These are phyloP conservation scores for Penicillium silybi DNA, from an alignment of 495 filamentous ascomycete genomes.

Conservation along the genomic window DNA sequence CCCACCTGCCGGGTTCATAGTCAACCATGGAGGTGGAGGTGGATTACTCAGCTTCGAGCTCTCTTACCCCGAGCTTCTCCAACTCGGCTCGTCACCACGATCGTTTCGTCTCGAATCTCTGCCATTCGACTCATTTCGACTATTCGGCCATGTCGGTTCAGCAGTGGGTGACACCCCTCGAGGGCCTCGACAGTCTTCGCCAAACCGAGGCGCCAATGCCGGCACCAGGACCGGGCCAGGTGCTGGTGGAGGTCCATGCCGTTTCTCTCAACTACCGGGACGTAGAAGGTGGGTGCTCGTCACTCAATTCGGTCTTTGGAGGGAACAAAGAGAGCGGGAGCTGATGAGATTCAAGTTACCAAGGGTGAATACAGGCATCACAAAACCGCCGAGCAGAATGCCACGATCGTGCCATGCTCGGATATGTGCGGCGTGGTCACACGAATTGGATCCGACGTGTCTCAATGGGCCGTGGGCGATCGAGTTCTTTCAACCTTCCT, in stretches of 20 bases:
- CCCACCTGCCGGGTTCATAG: too few species aligned
- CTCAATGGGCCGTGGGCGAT: constrained; percentile 62
- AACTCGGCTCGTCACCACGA: not conserved
- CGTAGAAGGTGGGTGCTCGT: constrained; percentile 45
- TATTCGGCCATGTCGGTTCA: constrained; percentile 23
- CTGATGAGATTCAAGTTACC: constrained; percentile 31
- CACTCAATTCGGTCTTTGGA: not conserved
- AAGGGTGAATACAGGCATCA: constrained; percentile 57
- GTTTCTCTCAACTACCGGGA: constrained; percentile 60
- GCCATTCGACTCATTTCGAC: not conserved
- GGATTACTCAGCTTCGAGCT: constrained; percentile 4
- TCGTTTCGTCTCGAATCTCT: not conserved
- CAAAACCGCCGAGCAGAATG: constrained; percentile 32
- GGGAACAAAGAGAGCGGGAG: too few species aligned
- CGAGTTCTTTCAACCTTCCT: constrained; percentile 74
- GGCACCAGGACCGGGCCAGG: constrained; percentile 42
- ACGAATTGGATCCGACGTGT: constrained; percentile 60
- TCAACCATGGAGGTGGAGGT: not conserved
- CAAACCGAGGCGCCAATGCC: constrained; percentile 39
- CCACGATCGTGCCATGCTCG: constrained; percentile 62
- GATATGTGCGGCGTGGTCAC: constrained; percentile 73
- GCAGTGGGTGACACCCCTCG: constrained; percentile 47
- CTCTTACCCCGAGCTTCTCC: constrained; percentile 8
- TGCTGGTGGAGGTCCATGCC: constrained; percentile 52
- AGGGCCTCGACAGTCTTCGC: constrained; percentile 48